Evolutionary conservation across 163 green algal genomes (phyloP), one percentile per base, ranked within the genome.

Genomic region (Chlamydomonas reinhardtii): DNA sequence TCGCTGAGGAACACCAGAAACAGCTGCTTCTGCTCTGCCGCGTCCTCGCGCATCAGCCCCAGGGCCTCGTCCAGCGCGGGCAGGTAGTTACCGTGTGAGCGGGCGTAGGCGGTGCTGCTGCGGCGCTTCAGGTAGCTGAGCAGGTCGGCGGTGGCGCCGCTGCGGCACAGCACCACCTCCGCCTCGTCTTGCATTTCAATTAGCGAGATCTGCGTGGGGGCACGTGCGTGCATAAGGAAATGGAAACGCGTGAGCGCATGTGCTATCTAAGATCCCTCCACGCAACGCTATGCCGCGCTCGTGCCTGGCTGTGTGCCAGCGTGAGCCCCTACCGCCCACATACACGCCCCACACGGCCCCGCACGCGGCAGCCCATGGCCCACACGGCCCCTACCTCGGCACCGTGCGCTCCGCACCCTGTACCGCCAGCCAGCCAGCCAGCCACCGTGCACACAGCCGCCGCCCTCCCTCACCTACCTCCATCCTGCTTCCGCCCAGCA

Each of bases 71-170:
- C 86, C 65, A 90, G 79, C 0, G 86, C 79, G 31, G 86, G 86
- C 62, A 90, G 73, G 79, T 88, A 90, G 64, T 88, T 90, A 62
- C 86, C 86, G 68, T 90, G 86, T 17, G 62, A 88, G 19, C 29
- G 32, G 0, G 72, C 86, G 1, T 20, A 2, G 29, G 27, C 2
- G 27, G 6, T 11, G 4, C 2, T 19, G n/a, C 78, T 32, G 11
- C 20, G 20, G 32, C 52, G 74, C 29, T 56, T 80, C 17, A 91
- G 75, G 25, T 34, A 76, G 14, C n/a, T 1, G 2, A 84, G 35
- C n/a, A 91, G 81, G 2, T 71, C 11, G 0, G 69, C 8, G 61
- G 74, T 31, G 6, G 61, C 20, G 8, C 74, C n/a, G 20, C 43
- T 8, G 20, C 87, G 81, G 56, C 86, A 37, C 20, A 85, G 34